These are phyloP conservation scores for Claviceps pazoutovae DNA, from an alignment of 2,329 filamentous ascomycete genomes.

Conservation along the genomic window DNA sequence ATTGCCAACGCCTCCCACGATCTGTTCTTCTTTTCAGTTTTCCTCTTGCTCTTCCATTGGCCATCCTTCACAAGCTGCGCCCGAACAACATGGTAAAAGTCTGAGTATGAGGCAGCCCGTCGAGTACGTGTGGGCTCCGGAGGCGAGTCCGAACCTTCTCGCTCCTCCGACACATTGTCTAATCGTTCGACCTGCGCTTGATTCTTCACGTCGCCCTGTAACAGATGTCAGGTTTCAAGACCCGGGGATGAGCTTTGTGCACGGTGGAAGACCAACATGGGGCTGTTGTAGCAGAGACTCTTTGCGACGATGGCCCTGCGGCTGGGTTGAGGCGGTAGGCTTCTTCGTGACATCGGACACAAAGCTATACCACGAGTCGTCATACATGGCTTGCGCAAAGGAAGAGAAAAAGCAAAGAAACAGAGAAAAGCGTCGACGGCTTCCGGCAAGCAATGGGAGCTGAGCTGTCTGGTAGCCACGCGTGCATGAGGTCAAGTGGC, in stretches of 20 bases:
- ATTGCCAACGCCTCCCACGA: conserved; percentile 36
- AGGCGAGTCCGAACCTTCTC: conserved; percentile 40
- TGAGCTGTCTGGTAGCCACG: conserved; percentile 14
- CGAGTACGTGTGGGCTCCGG: conserved; percentile 51
- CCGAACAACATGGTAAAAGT: conserved; percentile 54
- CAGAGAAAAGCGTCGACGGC: neutral
- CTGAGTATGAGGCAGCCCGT: conserved; percentile 61
- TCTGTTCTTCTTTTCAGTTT: conserved; percentile 23
- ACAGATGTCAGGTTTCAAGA: conserved; percentile 11
- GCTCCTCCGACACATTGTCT: conserved; percentile 43
- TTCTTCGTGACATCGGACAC: conserved; percentile 47
- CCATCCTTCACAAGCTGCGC: conserved; percentile 40
- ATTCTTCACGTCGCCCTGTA: conserved; percentile 39
- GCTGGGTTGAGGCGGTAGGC: conserved; percentile 27
- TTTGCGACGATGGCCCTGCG: conserved; percentile 46
- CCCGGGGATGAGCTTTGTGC: neutral
- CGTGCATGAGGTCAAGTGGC: neutral
- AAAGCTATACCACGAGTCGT: conserved; percentile 75
- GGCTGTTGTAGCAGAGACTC: conserved; percentile 56
- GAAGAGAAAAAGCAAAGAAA: neutral
- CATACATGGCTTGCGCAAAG: conserved; percentile 46
- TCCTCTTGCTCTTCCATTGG: conserved; percentile 24
- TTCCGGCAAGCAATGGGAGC: neutral
- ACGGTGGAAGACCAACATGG: conserved; percentile 32
- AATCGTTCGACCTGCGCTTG: conserved; percentile 40